Evolutionary conservation across 2,329 filamentous ascomycete genomes (phyloP).

Genomic region (Fusarium protoensiforme): DNA sequence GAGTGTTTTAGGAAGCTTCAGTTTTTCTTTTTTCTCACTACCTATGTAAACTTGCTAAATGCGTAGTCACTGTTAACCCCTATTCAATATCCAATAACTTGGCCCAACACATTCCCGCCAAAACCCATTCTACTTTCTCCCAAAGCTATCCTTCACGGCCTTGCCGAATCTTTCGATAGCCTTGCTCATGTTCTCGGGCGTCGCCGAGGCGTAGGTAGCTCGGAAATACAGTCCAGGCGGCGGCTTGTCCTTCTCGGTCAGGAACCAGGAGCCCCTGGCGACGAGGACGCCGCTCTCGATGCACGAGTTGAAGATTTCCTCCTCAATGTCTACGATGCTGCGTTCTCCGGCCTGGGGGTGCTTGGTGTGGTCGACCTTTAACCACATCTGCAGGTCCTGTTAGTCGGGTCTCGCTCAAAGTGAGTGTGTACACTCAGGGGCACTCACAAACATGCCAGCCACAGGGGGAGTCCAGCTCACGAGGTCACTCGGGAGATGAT

Average conservation of each 20-base stretch:
- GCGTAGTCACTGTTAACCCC: not conserved
- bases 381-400: conserved; percentile 69
- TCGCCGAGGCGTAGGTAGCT: conserved; percentile 87
- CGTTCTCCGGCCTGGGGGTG: conserved; percentile 70
- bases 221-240: conserved; percentile 83
- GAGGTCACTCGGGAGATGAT: conserved; percentile 77
- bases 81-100: not conserved
- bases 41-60: not conserved
- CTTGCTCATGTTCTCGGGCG: conserved; percentile 74
- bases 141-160: conserved; percentile 72
- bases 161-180: conserved; percentile 81
- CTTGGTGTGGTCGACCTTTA: conserved; percentile 72
- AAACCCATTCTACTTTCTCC: conserved; percentile 40
- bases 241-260: conserved; percentile 73
- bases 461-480: conserved; percentile 83
- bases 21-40: not conserved
- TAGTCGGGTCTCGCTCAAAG: not conserved
- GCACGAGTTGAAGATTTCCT: conserved; percentile 83
- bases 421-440: not conserved
- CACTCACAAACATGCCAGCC: conserved; percentile 93
- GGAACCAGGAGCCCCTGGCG: conserved; percentile 91
- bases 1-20: not conserved
- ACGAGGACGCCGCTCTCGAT: conserved; percentile 83
- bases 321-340: conserved; percentile 76
- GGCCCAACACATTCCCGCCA: not conserved